Conservation (phyloP, 2,329 filamentous ascomycete genomes). For the Penicillium nordicum region DNA sequence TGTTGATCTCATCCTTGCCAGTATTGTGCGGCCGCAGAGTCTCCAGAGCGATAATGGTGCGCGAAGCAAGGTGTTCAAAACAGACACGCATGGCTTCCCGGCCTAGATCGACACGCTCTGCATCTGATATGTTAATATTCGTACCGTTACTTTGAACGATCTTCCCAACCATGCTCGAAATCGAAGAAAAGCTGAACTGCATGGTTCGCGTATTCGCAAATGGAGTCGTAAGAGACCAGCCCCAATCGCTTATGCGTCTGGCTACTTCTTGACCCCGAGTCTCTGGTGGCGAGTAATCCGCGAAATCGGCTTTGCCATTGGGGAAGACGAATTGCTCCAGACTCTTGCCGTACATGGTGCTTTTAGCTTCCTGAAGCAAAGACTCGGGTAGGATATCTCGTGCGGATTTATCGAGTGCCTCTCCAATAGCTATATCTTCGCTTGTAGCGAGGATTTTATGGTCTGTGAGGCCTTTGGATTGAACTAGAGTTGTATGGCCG, state of each 20-base stretch:
- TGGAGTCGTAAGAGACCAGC: conserved; percentile 69
- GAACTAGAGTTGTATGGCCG: conserved; percentile 83
- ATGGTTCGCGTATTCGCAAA: conserved; percentile 58
- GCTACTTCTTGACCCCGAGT: conserved; percentile 59
- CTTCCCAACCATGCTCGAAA: conserved; percentile 63
- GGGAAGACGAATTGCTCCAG: conserved; percentile 79
- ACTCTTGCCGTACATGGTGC: conserved; percentile 74
- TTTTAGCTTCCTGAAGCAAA: conserved; percentile 52
- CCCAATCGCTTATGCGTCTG: conserved; percentile 49
- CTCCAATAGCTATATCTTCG: conserved; percentile 80
- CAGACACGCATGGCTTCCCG: conserved; percentile 71
- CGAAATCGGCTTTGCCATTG: conserved; percentile 35
- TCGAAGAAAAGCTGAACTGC: conserved; percentile 70
- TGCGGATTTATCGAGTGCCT: conserved; percentile 83
- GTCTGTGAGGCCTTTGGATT: conserved; percentile 63
- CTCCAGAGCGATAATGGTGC: conserved; percentile 68
- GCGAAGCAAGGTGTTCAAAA: conserved; percentile 81
- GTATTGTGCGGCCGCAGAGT: conserved; percentile 23
- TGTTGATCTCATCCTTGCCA: conserved; percentile 43
- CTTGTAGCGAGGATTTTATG: conserved; percentile 73
- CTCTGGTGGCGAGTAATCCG: conserved; percentile 56
- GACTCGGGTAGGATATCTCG: conserved; percentile 67
- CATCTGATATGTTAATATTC: conserved; percentile 43
- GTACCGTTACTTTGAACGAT: conserved; percentile 42
- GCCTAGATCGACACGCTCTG: conserved; percentile 67